phyloP scores from a whole-genome alignment of 192 early-diverging fungal genomes.

The Cetraspora pellucida region DNA sequence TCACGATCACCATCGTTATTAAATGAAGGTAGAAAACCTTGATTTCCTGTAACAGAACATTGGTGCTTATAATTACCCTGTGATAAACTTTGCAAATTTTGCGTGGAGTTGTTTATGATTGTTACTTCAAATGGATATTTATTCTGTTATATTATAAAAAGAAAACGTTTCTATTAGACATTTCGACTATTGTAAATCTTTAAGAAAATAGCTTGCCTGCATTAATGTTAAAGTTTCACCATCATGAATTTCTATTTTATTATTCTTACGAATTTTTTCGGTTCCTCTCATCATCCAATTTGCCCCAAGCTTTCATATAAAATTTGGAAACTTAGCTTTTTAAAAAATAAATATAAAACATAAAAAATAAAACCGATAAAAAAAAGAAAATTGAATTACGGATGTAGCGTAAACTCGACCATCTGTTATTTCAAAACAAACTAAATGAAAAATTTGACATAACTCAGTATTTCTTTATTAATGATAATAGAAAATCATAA shows the following conservation, averaged over 20 bases:
- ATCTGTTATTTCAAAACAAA: conserved; percentile 2
- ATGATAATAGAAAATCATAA: background rate
- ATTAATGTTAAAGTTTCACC: conserved; percentile 21
- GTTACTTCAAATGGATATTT: conserved; percentile 22
- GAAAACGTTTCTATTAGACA: background rate
- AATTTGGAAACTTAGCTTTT: background rate
- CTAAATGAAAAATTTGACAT: background rate
- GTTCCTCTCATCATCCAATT: conserved; percentile 18
- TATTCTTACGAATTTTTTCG: conserved; percentile 17
- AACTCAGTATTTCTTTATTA: background rate
- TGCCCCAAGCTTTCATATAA: background rate
- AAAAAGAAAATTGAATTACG: background rate
- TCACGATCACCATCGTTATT: background rate
- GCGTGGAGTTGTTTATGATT: background rate
- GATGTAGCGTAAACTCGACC: conserved; percentile 20
- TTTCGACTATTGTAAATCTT: background rate
- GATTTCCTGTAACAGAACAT: background rate
- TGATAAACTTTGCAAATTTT: background rate
- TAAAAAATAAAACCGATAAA: background rate
- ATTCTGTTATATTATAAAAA: background rate
- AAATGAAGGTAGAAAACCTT: background rate
- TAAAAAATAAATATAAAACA: background rate
- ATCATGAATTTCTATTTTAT: conserved; percentile 7
- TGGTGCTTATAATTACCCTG: background rate
- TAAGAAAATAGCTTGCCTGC: background rate